Evolutionary conservation across 108 stramenopile species (phyloP), one percentile per base, ranked within the genome.

Genomic region (Fragilaria radians): DNA sequence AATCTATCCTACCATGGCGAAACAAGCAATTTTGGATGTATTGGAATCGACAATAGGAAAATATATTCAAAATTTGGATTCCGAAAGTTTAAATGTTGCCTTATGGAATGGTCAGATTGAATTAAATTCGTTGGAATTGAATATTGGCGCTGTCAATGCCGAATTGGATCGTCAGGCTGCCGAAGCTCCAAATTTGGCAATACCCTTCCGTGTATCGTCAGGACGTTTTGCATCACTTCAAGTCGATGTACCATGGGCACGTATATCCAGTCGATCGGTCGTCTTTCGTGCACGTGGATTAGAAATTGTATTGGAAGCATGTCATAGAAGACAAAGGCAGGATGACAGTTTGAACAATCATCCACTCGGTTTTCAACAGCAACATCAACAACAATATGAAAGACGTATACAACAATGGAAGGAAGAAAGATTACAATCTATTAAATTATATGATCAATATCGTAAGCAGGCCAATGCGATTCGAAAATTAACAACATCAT

Each of bases 81-180:
- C 81, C 26, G 69, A 86, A 52, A 73, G 74, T 0, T 75, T 93
- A 25, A 89, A 88, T 60, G 76, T 96, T 47, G 88, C 90, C 33
- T 71, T 93, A 1, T 93, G 89, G 86, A 86, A 78, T 33, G 96
- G 96, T 26, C 85, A 94, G 61, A 94, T 92, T 62, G 90, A 89
- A 45, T 74, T 95, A 28, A 68, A 77, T 27, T 79, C 80, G 4
- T 73, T 94, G 56, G 77, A 89, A 57, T 72, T 97, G 0, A 76
- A 95, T 61, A 63, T 85, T 5, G 54, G 70, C 18, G 88, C 91
- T 14, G 89, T 94, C 56, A 94, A 95, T 68, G 53, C 73, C 50
- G 82, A 86, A 70, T 59, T 92, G 7, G 68, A 69, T 21, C 80
- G 83, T 22, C 67, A 80, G 50, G 84, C 86, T 0, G 62, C 50